Evolutionary conservation across 139 green algal species (phyloP).

Genomic region (Yamagishiella unicocca): DNA sequence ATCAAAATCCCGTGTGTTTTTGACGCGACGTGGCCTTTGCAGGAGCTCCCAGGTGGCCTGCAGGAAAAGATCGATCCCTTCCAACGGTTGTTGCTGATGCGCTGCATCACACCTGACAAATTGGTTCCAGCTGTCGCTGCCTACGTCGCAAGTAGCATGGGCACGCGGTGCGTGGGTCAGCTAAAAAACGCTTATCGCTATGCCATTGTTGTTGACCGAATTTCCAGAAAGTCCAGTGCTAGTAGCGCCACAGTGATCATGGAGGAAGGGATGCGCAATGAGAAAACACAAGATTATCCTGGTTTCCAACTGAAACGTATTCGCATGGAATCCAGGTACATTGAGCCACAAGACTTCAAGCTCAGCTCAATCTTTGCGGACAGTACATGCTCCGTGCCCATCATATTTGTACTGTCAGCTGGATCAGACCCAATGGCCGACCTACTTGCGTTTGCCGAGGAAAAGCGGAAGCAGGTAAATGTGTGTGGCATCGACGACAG

Average conservation of each 20-base stretch:
- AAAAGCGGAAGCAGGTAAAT: slow-evolving; percentile 64
- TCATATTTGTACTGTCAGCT: slow-evolving; percentile 79
- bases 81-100: slow-evolving; percentile 74
- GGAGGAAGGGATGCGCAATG: no score
- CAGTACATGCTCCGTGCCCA: slow-evolving; percentile 65
- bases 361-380: slow-evolving; percentile 77
- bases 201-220: not conserved
- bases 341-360: slow-evolving; percentile 80
- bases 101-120: slow-evolving; percentile 75
- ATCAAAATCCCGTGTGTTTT: no score
- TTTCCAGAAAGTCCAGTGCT: not conserved
- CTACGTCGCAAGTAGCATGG: slow-evolving; percentile 65
- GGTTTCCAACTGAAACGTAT: not conserved
- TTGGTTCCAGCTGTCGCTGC: slow-evolving; percentile 54
- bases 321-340: slow-evolving; percentile 63
- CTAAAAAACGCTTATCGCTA: not conserved
- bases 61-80: slow-evolving; percentile 65
- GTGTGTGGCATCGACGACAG: no score
- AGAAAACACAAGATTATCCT: no score
- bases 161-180: slow-evolving; percentile 55
- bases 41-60: slow-evolving; percentile 62
- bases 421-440: slow-evolving; percentile 77
- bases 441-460: slow-evolving; percentile 82
- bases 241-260: no score
- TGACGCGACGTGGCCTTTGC: no score